These are phyloP conservation scores for Juglanconis sp. DNA, from an alignment of 2,329 filamentous ascomycete species.

Conservation along the genomic window DNA sequence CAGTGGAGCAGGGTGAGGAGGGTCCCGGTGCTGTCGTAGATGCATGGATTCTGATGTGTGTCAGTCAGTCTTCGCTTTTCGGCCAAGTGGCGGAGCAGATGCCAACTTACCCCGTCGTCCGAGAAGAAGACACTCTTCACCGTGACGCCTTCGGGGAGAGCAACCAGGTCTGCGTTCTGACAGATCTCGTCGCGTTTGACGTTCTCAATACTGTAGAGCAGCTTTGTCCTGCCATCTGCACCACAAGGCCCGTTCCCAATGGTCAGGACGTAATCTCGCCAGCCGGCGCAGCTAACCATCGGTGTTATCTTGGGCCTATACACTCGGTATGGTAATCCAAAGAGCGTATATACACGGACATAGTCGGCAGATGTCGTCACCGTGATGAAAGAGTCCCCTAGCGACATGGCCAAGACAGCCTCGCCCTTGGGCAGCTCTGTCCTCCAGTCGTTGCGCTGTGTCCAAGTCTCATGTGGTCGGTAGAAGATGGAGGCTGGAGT, in stretches of 20 bases:
- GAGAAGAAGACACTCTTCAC: conserved; percentile 88
- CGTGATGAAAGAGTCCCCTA: conserved; percentile 87
- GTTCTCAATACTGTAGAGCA: conserved; percentile 92
- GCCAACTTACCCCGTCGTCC: conserved; percentile 69
- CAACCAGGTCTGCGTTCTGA: conserved; percentile 89
- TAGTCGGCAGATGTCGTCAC: conserved; percentile 85
- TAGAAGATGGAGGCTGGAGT: conserved; percentile 84
- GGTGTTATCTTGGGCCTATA: conserved; percentile 89
- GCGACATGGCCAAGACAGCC: conserved; percentile 78
- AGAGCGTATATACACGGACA: conserved; percentile 87
- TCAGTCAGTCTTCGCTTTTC: conserved; percentile 7
- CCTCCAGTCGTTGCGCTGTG: conserved; percentile 83
- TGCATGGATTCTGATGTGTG: conserved; percentile 72
- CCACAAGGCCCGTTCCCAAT: conserved; percentile 88
- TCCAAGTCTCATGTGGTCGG: conserved; percentile 96
- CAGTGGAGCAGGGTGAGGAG: conserved; percentile 86
- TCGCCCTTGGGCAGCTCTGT: conserved; percentile 86
- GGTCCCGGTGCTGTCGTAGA: conserved; percentile 91
- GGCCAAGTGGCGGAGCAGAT: neutral
- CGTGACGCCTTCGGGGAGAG: conserved; percentile 70
- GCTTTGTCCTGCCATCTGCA: conserved; percentile 70
- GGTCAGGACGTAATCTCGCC: conserved; percentile 94
- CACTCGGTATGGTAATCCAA: conserved; percentile 82
- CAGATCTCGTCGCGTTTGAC: conserved; percentile 90
- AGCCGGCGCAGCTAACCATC: conserved; percentile 88